phyloP scores from a whole-genome alignment of 176 grass and related monocot species.

The Aegilops umbellulata region DNA sequence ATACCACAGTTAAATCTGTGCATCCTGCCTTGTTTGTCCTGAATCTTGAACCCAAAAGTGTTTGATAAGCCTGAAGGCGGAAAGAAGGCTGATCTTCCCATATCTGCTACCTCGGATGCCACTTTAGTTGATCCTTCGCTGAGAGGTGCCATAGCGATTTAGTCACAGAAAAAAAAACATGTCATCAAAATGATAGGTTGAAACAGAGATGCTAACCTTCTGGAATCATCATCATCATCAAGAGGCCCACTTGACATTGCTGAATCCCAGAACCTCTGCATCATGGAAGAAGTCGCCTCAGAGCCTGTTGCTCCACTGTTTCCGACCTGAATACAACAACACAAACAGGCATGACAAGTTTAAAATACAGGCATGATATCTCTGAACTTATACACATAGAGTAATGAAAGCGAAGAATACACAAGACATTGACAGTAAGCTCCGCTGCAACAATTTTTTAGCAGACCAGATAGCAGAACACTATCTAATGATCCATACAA shows the following conservation, averaged over 20 bases:
- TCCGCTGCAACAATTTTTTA: background rate
- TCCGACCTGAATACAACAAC: constrained; percentile 54
- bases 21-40: constrained; percentile 94
- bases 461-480: background rate
- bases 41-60: constrained; percentile 92
- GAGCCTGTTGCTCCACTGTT: constrained; percentile 47
- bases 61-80: constrained; percentile 66
- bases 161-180: background rate
- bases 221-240: constrained; percentile 79
- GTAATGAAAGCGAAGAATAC: background rate
- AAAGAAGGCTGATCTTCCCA: constrained; percentile 64
- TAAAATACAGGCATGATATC: background rate
- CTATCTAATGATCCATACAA: background rate
- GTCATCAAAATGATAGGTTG: constrained; percentile 13
- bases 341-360: background rate
- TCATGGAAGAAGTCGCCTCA: constrained; percentile 66
- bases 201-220: constrained; percentile 57
- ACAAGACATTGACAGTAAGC: background rate
- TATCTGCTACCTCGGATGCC: constrained; percentile 65
- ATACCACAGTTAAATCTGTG: constrained; percentile 98
- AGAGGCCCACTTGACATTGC: constrained; percentile 85
- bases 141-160: constrained; percentile 16
- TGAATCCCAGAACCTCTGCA: constrained; percentile 99
- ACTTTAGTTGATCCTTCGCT: constrained; percentile 92
- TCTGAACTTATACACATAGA: background rate